Evolutionary conservation across 192 early-diverging fungal species (phyloP), one percentile per base, ranked within the genome.

Genomic region (Coemansia reversa): DNA sequence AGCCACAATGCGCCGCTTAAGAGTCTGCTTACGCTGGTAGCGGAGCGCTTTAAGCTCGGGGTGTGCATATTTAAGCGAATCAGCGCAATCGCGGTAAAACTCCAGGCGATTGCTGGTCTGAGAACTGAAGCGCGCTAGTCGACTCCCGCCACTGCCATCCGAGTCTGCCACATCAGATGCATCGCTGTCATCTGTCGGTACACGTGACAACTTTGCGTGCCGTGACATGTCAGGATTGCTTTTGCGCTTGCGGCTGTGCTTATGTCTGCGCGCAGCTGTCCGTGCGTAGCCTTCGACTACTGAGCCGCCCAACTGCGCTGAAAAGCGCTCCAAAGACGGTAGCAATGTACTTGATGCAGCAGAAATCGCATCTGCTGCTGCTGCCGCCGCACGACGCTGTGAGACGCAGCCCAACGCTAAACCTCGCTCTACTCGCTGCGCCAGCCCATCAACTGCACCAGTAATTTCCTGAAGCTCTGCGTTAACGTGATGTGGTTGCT

Each of bases 191-290:
- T 57, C 68, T 1, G 72, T 62, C 18, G 77, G 77, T 16, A 80
- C 72, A 3, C 77, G 71, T 18, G 77, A 80, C 16, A 63, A 65
- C 55, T 80, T 80, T 19, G 77, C 62, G 14, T 67, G 62, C 9
- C 77, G 77, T 42, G 68, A 63, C 72, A 74, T 74, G n/a, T 80
- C 77, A 1, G 77, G 77, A 7, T 71, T 80, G 65, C 77, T 80
- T 65, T 80, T 80, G 57, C 77, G 72, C 42, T 80, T 80, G 16
- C 77, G 72, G 32, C 77, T 70, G 39, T 70, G 63, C 23, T 24
- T 52, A 24, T 60, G 30, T 19, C 22, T 32, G 25, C 53, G 60
- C 48, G 42, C 7, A 1, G n/a, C 49, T 11, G 48, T 28, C 14
- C 14, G 49, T 29, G 47, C 22, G 9, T 18, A 22, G 49, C n/a